A percentile compares a stretch with the other conserved stretches of the same genome.
Evolutionary conservation across 306 rosid genomes (phyloP).

Genomic region (Herpetospermum pedunculosum): DNA sequence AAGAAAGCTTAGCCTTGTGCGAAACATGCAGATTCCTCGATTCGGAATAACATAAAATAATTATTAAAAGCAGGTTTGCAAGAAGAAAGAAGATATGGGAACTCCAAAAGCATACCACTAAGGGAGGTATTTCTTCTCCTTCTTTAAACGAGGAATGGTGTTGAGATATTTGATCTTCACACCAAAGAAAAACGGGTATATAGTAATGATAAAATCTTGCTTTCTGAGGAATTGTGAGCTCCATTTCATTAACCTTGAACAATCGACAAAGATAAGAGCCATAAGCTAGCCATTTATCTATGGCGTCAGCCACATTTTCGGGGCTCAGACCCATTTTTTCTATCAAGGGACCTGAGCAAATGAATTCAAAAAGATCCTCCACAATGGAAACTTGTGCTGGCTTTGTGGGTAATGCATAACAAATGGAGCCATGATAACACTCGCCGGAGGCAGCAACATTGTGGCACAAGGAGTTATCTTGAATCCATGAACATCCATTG

Average conservation of each 20-base stretch:
- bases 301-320: slow-evolving; percentile 51
- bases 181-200: slow-evolving; percentile 81
- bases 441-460: slow-evolving; percentile 16
- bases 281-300: slow-evolving; percentile 67
- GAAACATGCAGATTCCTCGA: background rate
- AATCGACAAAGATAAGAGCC: slow-evolving; percentile 50
- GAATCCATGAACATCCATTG: slow-evolving; percentile 61
- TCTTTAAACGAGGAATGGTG: slow-evolving; percentile 56
- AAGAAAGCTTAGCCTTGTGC: background rate
- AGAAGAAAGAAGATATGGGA: background rate
- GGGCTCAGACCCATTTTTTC: slow-evolving; percentile 45
- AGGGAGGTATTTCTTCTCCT: slow-evolving; percentile 64
- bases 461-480: slow-evolving; percentile 20
- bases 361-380: slow-evolving; percentile 61
- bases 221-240: slow-evolving; percentile 55
- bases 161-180: slow-evolving; percentile 58
- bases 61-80: background rate
- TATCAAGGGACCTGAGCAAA: slow-evolving; percentile 74
- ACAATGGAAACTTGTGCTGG: slow-evolving; percentile 64
- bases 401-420: slow-evolving; percentile 41
- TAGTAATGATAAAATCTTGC: slow-evolving; percentile 91
- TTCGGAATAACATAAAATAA: background rate
- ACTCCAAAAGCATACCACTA: slow-evolving; percentile 39
- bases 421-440: slow-evolving; percentile 21
- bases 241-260: slow-evolving; percentile 68